phyloP scores from a whole-genome alignment of 2,329 filamentous ascomycete genomes.

The Ophiostoma sp. region DNA sequence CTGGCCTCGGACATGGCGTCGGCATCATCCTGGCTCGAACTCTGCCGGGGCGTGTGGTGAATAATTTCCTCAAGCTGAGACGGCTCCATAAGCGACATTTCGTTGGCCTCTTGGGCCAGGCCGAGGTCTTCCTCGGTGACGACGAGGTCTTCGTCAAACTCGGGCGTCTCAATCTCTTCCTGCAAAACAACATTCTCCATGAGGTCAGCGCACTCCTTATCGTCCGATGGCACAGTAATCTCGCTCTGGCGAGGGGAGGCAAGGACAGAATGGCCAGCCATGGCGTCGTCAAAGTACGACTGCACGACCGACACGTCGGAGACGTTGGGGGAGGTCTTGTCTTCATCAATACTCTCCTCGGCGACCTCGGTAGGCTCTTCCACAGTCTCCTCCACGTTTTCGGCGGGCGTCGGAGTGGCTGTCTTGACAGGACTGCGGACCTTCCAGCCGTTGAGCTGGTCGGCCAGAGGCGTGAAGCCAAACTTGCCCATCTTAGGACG shows the following conservation, averaged over 20 bases:
- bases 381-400: slow-evolving; percentile 29
- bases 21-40: slow-evolving; percentile 46
- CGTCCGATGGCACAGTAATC: slow-evolving; percentile 29
- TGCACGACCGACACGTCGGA: slow-evolving; percentile 44
- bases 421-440: slow-evolving; percentile 56
- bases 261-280: slow-evolving; percentile 45
- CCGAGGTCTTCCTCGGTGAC: slow-evolving; percentile 58
- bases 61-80: slow-evolving; percentile 42
- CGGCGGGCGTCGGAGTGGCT: slow-evolving; percentile 20
- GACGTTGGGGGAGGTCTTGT: background rate
- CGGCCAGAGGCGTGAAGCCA: slow-evolving; percentile 65
- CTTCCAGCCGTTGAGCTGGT: slow-evolving; percentile 63
- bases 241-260: slow-evolving; percentile 22
- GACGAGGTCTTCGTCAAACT: slow-evolving; percentile 50
- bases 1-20: slow-evolving; percentile 60
- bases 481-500: slow-evolving; percentile 36
- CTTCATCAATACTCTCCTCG: slow-evolving; percentile 31
- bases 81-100: slow-evolving; percentile 58
- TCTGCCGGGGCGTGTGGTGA: slow-evolving; percentile 29
- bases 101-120: slow-evolving; percentile 59
- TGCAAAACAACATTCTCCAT: slow-evolving; percentile 23
- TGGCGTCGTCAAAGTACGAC: slow-evolving; percentile 63
- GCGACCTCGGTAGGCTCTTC: slow-evolving; percentile 30
- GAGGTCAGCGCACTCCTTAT: slow-evolving; percentile 8
- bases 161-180: slow-evolving; percentile 36